These are phyloP conservation scores for Nadsonia fulvescens DNA, from an alignment of 805 yeast species.

Conservation along the genomic window DNA sequence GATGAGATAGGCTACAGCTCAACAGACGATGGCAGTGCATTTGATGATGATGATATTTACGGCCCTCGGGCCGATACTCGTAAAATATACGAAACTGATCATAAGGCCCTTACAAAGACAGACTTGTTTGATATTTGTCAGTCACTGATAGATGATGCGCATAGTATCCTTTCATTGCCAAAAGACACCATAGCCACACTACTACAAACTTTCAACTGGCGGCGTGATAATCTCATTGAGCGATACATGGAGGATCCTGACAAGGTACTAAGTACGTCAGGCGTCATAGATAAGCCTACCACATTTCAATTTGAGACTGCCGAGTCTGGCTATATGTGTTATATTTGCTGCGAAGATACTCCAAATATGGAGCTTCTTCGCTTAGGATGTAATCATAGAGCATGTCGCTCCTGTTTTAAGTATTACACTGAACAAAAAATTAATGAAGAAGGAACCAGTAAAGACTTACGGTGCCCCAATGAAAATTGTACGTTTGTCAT, in stretches of 20 bases:
- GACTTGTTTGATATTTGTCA: too few species aligned
- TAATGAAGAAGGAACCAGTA: slow-evolving; percentile 17
- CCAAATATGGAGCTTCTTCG: slow-evolving; percentile 24
- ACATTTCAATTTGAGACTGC: slow-evolving; percentile 8
- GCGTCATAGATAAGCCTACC: slow-evolving; percentile 15
- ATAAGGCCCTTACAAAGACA: too few species aligned
- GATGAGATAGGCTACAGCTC: too few species aligned
- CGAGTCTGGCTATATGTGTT: slow-evolving; percentile 27
- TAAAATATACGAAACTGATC: too few species aligned
- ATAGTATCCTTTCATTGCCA: too few species aligned
- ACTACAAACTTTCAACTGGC: slow-evolving; percentile 37
- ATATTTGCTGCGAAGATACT: slow-evolving; percentile 54
- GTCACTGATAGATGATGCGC: too few species aligned
- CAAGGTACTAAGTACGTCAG: slow-evolving; percentile 19
- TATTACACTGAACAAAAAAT: slow-evolving; percentile 34
- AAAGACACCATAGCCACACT: too few species aligned
- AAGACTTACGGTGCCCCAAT: slow-evolving; percentile 51
- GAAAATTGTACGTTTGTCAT: slow-evolving; percentile 27
- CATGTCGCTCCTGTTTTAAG: slow-evolving; percentile 51
- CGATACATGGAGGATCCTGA: slow-evolving; percentile 30
- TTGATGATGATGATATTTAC: too few species aligned
- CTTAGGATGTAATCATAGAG: slow-evolving; percentile 52
- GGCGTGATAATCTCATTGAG: slow-evolving; percentile 38
- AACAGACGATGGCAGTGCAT: too few species aligned
- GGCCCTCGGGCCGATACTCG: too few species aligned